A percentile compares a stretch with the other conserved stretches of the same genome.
These are phyloP conservation scores for Fraxinus cuspidata DNA, from an alignment of 257 asterid genomes.

Conservation along the genomic window DNA sequence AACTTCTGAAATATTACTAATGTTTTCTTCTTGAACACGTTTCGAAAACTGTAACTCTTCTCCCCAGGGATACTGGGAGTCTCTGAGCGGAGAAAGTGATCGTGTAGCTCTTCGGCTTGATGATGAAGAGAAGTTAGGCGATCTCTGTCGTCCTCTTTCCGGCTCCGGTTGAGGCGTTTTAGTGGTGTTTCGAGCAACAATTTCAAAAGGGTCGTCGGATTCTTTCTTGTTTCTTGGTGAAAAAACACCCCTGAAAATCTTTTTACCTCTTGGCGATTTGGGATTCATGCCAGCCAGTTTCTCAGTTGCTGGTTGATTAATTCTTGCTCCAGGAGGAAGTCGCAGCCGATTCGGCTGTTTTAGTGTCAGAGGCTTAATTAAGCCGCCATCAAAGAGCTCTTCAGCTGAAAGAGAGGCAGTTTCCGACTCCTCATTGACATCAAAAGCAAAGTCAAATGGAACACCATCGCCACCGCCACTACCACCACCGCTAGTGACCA, in stretches of 20 bases:
- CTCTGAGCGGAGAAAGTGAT: conserved; percentile 48
- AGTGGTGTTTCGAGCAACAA: background rate
- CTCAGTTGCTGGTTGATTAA: no score
- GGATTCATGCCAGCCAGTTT: conserved; percentile 28
- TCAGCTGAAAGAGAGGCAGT: conserved; percentile 58
- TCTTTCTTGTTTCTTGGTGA: conserved; percentile 29
- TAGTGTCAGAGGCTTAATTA: conserved; percentile 46
- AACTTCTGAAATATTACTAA: background rate
- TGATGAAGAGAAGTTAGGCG: conserved; percentile 15
- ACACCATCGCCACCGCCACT: conserved; percentile 15
- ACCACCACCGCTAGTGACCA: background rate
- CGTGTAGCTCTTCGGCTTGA: conserved; percentile 39
- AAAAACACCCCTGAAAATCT: conserved; percentile 7
- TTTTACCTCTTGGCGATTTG: conserved; percentile 19
- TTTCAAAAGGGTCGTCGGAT: conserved; percentile 1
- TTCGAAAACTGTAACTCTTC: conserved; percentile 17
- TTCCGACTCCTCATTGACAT: conserved; percentile 39
- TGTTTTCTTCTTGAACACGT: background rate
- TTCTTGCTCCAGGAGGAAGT: background rate
- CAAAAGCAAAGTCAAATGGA: conserved; percentile 53
- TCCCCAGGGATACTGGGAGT: conserved; percentile 41
- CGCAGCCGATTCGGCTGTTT: conserved; percentile 38
- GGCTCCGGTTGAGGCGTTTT: background rate
- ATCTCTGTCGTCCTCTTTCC: conserved; percentile 38
- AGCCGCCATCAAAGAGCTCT: conserved; percentile 75